Percentiles rank a stretch among this genome's conserved stretches.
These are phyloP conservation scores for Sanghuangporus weigelae DNA, from an alignment of 1,284 basidiomycete species.

Conservation along the genomic window DNA sequence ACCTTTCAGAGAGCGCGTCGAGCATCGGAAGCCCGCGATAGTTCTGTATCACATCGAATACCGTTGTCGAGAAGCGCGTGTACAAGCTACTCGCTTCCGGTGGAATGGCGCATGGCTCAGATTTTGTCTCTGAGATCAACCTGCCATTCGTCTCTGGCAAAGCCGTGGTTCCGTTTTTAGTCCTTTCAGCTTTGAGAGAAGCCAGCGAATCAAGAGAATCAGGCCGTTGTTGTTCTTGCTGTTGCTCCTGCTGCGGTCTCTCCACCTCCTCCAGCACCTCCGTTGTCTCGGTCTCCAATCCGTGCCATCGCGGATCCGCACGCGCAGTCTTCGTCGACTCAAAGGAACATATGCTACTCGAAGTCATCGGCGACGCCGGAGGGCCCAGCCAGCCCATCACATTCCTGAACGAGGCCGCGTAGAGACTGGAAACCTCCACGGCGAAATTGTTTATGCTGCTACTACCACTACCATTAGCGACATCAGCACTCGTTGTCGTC, in stretches of 20 bases:
- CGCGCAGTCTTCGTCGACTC: constrained; percentile 72
- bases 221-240: neutral
- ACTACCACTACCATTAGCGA: neutral
- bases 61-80: constrained; percentile 62
- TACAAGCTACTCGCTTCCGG: constrained; percentile 44
- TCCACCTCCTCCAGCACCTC: constrained; percentile 10
- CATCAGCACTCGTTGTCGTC: constrained; percentile 15
- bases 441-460: neutral
- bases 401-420: constrained; percentile 46
- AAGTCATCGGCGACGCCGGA: constrained; percentile 32
- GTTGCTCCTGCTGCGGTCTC: neutral
- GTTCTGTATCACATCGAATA: constrained; percentile 79
- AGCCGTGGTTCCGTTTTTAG: neutral
- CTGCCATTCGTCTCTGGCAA: neutral
- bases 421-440: constrained; percentile 1
- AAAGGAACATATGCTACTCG: constrained; percentile 62
- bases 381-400: constrained; percentile 53
- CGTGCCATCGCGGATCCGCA: constrained; percentile 26
- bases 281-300: constrained; percentile 10
- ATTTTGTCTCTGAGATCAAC: neutral
- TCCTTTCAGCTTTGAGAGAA: neutral
- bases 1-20: constrained; percentile 48
- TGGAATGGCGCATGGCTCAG: constrained; percentile 19
- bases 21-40: constrained; percentile 69
- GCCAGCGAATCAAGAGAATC: constrained; percentile 15